Evolutionary conservation across 169 alveolate genomes (phyloP).

Genomic region (Plasmodium malariae): DNA sequence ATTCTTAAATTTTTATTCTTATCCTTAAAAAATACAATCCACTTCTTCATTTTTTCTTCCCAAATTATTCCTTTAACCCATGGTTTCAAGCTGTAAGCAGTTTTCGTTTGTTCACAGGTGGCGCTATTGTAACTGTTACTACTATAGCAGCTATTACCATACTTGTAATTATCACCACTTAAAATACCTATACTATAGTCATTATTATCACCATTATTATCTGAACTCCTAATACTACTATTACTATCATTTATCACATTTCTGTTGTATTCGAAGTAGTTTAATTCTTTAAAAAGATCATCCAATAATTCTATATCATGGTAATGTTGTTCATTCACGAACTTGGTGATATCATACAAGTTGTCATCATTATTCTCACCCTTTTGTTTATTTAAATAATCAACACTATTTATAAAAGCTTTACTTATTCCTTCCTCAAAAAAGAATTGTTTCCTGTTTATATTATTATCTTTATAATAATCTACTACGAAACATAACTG

Average conservation of each 20-base stretch:
- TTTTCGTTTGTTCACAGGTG: constrained; percentile 53
- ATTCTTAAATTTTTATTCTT: constrained; percentile 61
- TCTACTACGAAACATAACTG: constrained; percentile 26
- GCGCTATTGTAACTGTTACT: not conserved
- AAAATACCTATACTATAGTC: not conserved
- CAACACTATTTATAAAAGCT: constrained; percentile 40
- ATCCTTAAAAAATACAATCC: constrained; percentile 77
- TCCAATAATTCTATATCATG: constrained; percentile 35
- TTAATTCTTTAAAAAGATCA: constrained; percentile 2
- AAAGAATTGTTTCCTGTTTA: constrained; percentile 1
- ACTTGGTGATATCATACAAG: constrained; percentile 14
- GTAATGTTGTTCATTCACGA: constrained; percentile 18
- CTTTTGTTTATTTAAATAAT: constrained; percentile 44
- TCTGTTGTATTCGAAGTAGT: constrained; percentile 8
- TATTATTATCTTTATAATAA: constrained; percentile 43
- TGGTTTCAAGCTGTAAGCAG: constrained; percentile 72
- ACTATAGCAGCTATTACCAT: too few relatives aligned
- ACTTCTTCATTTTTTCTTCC: constrained; percentile 73
- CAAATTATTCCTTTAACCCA: constrained; percentile 65
- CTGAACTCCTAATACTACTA: too few relatives aligned
- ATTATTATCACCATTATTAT: too few relatives aligned
- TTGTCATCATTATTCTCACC: constrained; percentile 19
- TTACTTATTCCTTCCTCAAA: constrained; percentile 66
- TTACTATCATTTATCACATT: not conserved
- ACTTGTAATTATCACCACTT: too few relatives aligned